Evolutionary conservation across 495 filamentous ascomycete genomes (phyloP), one percentile per base, ranked within the genome.

Genomic region (Tuber magnatum): DNA sequence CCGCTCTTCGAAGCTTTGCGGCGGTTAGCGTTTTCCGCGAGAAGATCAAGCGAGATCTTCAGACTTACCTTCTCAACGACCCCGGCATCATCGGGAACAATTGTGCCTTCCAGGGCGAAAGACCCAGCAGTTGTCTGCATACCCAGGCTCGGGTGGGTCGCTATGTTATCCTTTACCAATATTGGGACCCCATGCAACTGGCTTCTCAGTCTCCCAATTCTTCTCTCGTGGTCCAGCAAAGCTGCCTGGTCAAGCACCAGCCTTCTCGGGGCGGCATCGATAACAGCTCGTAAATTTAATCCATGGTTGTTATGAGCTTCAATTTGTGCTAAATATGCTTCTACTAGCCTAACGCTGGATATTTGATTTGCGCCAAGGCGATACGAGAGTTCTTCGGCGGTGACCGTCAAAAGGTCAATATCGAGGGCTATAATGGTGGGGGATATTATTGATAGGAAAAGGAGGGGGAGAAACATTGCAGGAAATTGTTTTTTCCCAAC

Each of bases 311-410:
- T 85, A 76, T 89, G 84, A 12, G 76, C 77, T 8, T 85, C 82
- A 48, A 90, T 89, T 74, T 88, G 88, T 0, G 72, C 76, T 18
- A 90, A 78, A 77, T 89, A 90, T 69, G 82, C 80, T 43, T 83
- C 78, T 0, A 89, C 82, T 24, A 90, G 84, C 72, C 86, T 81
- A 20, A 84, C 82, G 71, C 84, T 86, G 5, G 86, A 87, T 39
- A 88, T 74, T 32, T 78, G 80, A 7, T 81, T 81, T 7, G 74
- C 74, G 35, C 75, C 74, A 71, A 90, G 81, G 71, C 85, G 81
- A 18, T 79, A 70, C 72, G 85, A 84, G 51, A 88, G 83, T 40
- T 87, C 81, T 39, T 80, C 76, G 56, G 86, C 86, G 42, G 85
- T 87, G 32, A 83, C 81, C 40, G 83, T 83, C 8, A 87, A 79